phyloP scores from a whole-genome alignment of 2,329 filamentous ascomycete genomes.

The Colletotrichum costaricense region DNA sequence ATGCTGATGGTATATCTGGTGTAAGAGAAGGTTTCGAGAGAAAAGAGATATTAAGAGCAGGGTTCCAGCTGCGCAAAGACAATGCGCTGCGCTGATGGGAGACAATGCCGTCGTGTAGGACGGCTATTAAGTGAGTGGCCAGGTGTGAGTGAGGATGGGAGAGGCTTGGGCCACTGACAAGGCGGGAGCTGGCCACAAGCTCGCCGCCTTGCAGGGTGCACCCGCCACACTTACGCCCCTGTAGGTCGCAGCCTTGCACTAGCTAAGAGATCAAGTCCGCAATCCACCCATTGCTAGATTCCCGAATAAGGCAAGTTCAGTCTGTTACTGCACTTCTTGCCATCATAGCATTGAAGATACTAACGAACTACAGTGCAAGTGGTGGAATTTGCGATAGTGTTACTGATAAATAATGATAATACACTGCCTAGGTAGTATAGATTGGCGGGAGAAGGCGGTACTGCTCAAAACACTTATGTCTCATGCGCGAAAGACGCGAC shows the following conservation, averaged over 20 bases:
- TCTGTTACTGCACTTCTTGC: neutral
- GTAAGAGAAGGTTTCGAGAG: neutral
- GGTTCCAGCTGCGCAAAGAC: conserved; percentile 12
- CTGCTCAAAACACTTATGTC: neutral
- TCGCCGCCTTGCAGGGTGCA: conserved; percentile 33
- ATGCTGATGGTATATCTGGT: neutral
- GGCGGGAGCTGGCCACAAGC: conserved; percentile 33
- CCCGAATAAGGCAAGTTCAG: conserved; percentile 15
- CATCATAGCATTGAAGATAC: neutral
- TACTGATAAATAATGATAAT: neutral
- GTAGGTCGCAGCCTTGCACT: conserved; percentile 33
- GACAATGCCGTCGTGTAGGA: conserved; percentile 9
- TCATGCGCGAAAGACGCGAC: neutral
- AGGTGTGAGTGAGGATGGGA: conserved; percentile 28
- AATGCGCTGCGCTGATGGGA: conserved; percentile 13
- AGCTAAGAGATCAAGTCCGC: conserved; percentile 12
- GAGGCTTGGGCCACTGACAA: conserved; percentile 35
- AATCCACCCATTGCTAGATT: conserved; percentile 6
- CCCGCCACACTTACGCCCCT: conserved; percentile 28
- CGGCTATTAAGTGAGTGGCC: conserved; percentile 28
- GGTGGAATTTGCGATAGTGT: too few species aligned
- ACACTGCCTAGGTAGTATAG: neutral
- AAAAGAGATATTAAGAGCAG: too few species aligned
- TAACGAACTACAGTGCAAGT: neutral
- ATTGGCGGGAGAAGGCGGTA: too few species aligned